Percentiles rank a stretch among this genome's conserved stretches.
phyloP scores from a whole-genome alignment of 768 basidiomycete species.

The Imleria badia region DNA sequence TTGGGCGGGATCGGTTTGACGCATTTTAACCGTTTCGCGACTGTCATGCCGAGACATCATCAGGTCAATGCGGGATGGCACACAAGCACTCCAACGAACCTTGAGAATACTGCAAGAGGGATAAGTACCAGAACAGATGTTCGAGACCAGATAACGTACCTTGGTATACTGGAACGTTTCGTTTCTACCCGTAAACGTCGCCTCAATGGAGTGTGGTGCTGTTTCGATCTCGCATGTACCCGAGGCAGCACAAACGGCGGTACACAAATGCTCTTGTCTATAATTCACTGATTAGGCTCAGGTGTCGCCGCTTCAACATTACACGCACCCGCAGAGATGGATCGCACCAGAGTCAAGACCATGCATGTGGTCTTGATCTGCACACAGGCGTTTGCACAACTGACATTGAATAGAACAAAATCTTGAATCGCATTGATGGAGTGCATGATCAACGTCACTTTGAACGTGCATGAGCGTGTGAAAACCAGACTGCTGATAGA shows the following conservation, averaged over 20 bases:
- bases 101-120: too few relatives aligned
- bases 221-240: too few relatives aligned
- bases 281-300: background rate
- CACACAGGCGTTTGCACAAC: slow-evolving; percentile 56
- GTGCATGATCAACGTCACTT: slow-evolving; percentile 46
- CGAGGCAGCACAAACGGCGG: slow-evolving; percentile 38
- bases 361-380: slow-evolving; percentile 50
- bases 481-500: background rate
- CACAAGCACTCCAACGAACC: slow-evolving; percentile 30
- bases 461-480: background rate
- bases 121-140: background rate
- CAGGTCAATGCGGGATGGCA: background rate
- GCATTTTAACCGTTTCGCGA: slow-evolving; percentile 51
- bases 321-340: too few relatives aligned
- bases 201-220: too few relatives aligned
- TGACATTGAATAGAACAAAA: slow-evolving; percentile 55
- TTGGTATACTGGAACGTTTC: too few relatives aligned
- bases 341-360: slow-evolving; percentile 37
- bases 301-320: too few relatives aligned
- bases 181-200: too few relatives aligned
- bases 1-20: slow-evolving; percentile 46
- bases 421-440: too few relatives aligned
- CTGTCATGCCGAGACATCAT: slow-evolving; percentile 25
- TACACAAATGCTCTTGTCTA: slow-evolving; percentile 56
- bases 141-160: slow-evolving; percentile 31